Percentiles rank a stretch among this genome's conserved stretches.
phyloP scores from a whole-genome alignment of 2,329 filamentous ascomycete genomes.

The Aspergillus ruber region DNA sequence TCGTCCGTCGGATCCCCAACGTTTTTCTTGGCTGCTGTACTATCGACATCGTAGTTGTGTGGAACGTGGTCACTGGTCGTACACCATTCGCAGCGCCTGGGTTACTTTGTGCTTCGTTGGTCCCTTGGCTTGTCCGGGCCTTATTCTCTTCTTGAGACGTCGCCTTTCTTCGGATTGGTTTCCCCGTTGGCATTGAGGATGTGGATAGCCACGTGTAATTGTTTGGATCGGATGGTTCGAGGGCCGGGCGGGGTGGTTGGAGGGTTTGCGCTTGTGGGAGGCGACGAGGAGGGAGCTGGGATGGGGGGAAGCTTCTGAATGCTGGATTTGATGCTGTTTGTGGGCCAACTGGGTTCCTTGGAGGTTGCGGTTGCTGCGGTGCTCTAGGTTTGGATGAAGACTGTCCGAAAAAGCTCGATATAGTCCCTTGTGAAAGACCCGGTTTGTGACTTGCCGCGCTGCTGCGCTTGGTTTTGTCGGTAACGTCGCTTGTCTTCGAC shows the following conservation, averaged over 20 bases:
- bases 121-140: constrained; percentile 11
- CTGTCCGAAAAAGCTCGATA: constrained; percentile 46
- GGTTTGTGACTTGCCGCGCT: constrained; percentile 28
- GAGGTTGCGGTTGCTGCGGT: constrained; percentile 5
- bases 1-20: constrained; percentile 36
- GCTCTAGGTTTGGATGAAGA: constrained; percentile 14
- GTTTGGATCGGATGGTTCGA: constrained; percentile 25
- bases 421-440: constrained; percentile 44
- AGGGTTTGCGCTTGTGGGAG: constrained; percentile 24
- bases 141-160: constrained; percentile 3
- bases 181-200: constrained; percentile 16
- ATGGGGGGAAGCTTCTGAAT: constrained; percentile 13
- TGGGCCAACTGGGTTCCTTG: neutral
- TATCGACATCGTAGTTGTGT: constrained; percentile 36
- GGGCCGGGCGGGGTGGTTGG: constrained; percentile 25
- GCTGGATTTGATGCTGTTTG: constrained; percentile 5
- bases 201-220: constrained; percentile 31
- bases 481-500: constrained; percentile 5
- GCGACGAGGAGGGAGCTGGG: constrained; percentile 21
- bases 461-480: constrained; percentile 22
- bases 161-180: constrained; percentile 11
- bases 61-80: constrained; percentile 29
- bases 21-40: constrained; percentile 31
- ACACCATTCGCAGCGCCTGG: constrained; percentile 12
- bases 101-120: constrained; percentile 20